Evolutionary conservation across 164 flowering plant species (phyloP).

Genomic region (Akebia trifoliata): DNA sequence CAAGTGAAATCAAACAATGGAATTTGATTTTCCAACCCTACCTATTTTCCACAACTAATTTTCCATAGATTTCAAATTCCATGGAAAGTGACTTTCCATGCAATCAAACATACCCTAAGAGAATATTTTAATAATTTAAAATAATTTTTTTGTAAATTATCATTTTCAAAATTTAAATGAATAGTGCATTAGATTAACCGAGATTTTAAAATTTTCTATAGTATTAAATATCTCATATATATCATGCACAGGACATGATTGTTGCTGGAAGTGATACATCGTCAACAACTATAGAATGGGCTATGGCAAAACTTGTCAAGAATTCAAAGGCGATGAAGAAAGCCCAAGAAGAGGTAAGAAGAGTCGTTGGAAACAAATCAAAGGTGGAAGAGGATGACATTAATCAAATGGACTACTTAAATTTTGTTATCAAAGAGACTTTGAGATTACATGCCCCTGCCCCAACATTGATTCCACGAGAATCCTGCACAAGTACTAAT

Average conservation of each 20-base stretch:
- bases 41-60: too few species aligned
- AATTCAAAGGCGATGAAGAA: constrained; percentile 7
- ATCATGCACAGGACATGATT: constrained; percentile 15
- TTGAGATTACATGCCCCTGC: constrained; percentile 32
- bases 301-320: constrained; percentile 6
- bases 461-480: constrained; percentile 28
- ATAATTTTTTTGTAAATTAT: too few species aligned
- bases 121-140: too few species aligned
- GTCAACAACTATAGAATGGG: constrained; percentile 5
- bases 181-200: too few species aligned
- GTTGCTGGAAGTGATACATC: constrained; percentile 17
- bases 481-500: constrained; percentile 9
- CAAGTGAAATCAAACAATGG: too few species aligned
- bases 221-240: too few species aligned
- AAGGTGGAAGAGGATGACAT: constrained; percentile 12
- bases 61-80: too few species aligned
- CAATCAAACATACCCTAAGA: too few species aligned
- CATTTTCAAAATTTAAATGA: too few species aligned
- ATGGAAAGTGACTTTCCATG: too few species aligned
- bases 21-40: too few species aligned
- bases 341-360: constrained; percentile 13
- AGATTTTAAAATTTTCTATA: too few species aligned
- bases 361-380: constrained; percentile 6
- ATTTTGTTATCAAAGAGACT: constrained; percentile 24
- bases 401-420: constrained; percentile 28